Conservation (phyloP, 148 eudicot genomes). For the Silene latifolia region DNA sequence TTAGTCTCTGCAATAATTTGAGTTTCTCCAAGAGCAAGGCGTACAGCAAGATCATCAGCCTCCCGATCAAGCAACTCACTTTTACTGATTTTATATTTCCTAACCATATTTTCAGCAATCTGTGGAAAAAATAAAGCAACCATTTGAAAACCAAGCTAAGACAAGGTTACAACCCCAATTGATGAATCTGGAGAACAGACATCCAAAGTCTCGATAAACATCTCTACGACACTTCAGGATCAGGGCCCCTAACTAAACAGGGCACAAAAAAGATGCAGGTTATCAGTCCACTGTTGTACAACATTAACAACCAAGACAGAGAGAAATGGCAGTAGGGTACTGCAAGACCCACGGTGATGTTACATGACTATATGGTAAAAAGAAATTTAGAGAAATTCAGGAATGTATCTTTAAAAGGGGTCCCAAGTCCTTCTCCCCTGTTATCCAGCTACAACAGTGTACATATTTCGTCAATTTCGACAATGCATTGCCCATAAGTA, state of each 20-base stretch:
- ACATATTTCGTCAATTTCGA: neutral
- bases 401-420: neutral
- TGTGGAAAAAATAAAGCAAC: slow-evolving; percentile 21
- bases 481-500: neutral
- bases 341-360: neutral
- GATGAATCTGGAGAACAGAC: neutral
- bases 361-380: neutral
- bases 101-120: slow-evolving; percentile 84
- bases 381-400: neutral
- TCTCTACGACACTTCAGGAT: neutral
- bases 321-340: neutral
- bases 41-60: slow-evolving; percentile 85
- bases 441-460: neutral
- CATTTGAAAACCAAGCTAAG: neutral
- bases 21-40: slow-evolving; percentile 89
- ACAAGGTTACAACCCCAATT: neutral
- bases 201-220: neutral
- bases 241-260: neutral
- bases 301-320: neutral
- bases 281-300: neutral
- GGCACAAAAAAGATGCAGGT: neutral
- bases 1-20: slow-evolving; percentile 91
- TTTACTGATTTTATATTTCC: slow-evolving; percentile 81
- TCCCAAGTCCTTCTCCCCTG: neutral
- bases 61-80: slow-evolving; percentile 78